Evolutionary conservation across 495 filamentous ascomycete species (phyloP), one percentile per base, ranked within the genome.

Genomic region (Platismatia glauca): DNA sequence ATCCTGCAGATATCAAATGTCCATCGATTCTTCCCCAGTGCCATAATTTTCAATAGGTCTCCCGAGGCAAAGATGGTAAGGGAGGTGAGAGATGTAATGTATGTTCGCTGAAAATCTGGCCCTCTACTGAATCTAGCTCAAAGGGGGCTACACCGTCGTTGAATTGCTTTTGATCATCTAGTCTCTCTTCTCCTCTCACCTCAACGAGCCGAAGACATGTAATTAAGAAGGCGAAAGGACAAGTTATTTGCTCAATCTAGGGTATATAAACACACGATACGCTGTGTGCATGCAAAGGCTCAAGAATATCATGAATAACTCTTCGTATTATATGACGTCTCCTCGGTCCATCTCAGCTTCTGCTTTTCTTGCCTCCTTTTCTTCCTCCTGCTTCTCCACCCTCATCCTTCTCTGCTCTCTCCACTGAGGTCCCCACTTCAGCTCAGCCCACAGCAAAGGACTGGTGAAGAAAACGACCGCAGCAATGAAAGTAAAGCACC

Each of bases 401-500:
- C 65, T 60, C 22, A 64, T 50, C 39, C 65, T 57, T 34, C 76
- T 69, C 48, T 70, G 68, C 62, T 76, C 72, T 50, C 77, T 69
- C 79, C 79, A 82, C 31, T 62, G 66, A 18, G 77, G 73, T 9
- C 79, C 79, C 72, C 72, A 81, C 53, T 72, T 75, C 65, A 77
- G 68, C 59, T 77, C 75, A 31, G 72, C 61, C 61, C 68, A 68
- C 20, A 79, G 43, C 24, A 79, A 63, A 4, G 76, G 76, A 24
- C 69, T 67, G 64, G 72, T 73, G n/a, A 60, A 55, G 18, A 77
- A 34, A 6, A 70, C 69, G 16, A 81, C 76, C 7, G 75, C 77
- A 29, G 72, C 82, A 50, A 89, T 73, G 24, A 91, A 73, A 1
- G 83, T 81, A 65, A 85, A 89, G 15, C 81, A 77, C 75, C 79